Conservation (phyloP, 306 rosid species). For the Vigna radiata region DNA sequence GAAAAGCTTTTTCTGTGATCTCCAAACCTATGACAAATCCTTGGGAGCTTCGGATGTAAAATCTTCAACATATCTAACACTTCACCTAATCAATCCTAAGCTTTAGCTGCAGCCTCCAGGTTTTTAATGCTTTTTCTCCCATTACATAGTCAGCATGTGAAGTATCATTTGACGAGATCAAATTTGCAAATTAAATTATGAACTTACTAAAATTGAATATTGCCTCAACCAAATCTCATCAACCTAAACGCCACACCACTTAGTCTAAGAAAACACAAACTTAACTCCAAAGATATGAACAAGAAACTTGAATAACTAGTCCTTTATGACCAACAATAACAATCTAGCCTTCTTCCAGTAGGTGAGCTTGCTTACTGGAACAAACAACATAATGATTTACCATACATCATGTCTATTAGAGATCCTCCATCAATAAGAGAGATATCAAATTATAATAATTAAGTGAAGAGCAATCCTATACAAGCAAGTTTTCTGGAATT, state of each 20-base stretch:
- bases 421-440: too few species aligned
- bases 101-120: neutral
- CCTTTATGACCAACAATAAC: neutral
- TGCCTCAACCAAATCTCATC: conserved; percentile 16
- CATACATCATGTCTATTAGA: neutral
- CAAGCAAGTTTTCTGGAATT: too few species aligned
- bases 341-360: neutral
- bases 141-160: neutral
- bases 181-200: conserved; percentile 14
- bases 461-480: too few species aligned
- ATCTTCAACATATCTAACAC: neutral
- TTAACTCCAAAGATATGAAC: neutral
- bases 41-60: neutral
- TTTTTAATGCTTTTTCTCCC: neutral
- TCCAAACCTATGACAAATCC: conserved; percentile 1
- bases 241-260: neutral
- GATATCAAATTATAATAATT: too few species aligned
- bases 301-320: neutral
- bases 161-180: neutral
- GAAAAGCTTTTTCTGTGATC: conserved; percentile 3
- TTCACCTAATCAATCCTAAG: conserved; percentile 2
- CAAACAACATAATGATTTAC: neutral
- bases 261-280: neutral
- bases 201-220: neutral
- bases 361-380: neutral